phyloP scores from a whole-genome alignment of 2,329 filamentous ascomycete species.

The Sphaerulina populicola region DNA sequence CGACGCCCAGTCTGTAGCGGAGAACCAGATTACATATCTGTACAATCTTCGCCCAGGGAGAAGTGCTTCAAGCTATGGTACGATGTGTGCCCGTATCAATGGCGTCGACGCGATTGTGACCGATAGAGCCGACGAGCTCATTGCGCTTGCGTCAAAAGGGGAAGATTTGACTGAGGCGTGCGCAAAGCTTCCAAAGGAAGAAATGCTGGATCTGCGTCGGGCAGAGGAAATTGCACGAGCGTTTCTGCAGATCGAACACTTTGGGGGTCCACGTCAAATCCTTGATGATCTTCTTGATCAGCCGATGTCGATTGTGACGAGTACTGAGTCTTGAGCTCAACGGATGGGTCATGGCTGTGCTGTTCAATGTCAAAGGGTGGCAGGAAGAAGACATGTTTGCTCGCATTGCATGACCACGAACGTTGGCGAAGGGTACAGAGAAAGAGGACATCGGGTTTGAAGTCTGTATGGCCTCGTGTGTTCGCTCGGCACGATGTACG shows the following conservation, averaged over 20 bases:
- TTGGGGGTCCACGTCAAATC: constrained; percentile 30
- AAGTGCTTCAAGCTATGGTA: constrained; percentile 75
- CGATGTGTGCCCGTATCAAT: constrained; percentile 74
- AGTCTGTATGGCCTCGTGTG: too few relatives aligned
- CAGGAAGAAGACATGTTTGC: background rate
- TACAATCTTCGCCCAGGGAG: constrained; percentile 47
- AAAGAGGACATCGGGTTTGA: too few relatives aligned
- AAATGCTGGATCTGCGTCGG: constrained; percentile 57
- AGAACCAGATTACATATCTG: constrained; percentile 46
- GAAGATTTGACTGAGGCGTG: constrained; percentile 70
- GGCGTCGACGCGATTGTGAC: constrained; percentile 67
- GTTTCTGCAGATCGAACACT: constrained; percentile 36
- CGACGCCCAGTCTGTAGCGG: constrained; percentile 40
- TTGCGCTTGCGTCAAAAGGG: constrained; percentile 58
- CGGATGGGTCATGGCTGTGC: background rate
- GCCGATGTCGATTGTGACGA: background rate
- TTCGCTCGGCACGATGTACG: too few relatives aligned
- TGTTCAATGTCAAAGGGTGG: background rate
- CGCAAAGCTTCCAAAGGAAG: constrained; percentile 55
- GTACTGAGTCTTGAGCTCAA: background rate
- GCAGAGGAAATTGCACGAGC: constrained; percentile 47
- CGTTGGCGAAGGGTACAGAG: too few relatives aligned
- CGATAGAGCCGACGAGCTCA: constrained; percentile 65
- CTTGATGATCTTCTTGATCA: constrained; percentile 34
- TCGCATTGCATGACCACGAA: background rate